phyloP scores from a whole-genome alignment of 495 filamentous ascomycete species.

The Tuber magnatum region DNA sequence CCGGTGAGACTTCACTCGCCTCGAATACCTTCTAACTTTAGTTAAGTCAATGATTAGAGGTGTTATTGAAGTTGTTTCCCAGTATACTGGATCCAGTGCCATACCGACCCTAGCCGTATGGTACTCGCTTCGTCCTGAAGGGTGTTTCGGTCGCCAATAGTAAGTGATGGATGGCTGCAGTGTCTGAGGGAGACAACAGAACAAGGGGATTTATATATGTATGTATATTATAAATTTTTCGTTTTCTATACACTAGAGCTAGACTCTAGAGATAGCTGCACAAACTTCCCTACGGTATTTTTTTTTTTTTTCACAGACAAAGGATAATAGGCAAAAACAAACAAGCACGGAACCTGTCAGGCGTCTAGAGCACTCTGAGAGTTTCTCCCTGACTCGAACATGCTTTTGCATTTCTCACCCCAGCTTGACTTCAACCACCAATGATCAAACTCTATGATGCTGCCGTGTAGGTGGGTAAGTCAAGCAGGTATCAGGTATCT shows the following conservation, averaged over 20 bases:
- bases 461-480: background rate
- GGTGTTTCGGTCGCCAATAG: background rate
- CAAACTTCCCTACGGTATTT: background rate
- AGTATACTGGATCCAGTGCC: background rate
- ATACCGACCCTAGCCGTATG: background rate
- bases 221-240: background rate
- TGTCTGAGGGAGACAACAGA: background rate
- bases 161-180: background rate
- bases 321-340: slow-evolving; percentile 8
- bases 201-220: background rate
- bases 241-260: slow-evolving; percentile 10
- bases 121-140: background rate
- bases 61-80: background rate
- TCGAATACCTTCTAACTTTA: background rate
- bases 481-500: background rate
- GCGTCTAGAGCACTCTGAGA: slow-evolving; percentile 9
- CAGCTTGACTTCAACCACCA: background rate
- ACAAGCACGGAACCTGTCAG: slow-evolving; percentile 23
- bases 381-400: slow-evolving; percentile 3
- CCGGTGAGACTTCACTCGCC: background rate
- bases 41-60: background rate
- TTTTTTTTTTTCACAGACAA: background rate
- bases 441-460: background rate
- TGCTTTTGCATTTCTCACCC: background rate
- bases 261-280: background rate